Evolutionary conservation across 2,329 filamentous ascomycete species (phyloP), one percentile per base, ranked within the genome.

Genomic region (Sporothrix euskadiensis): DNA sequence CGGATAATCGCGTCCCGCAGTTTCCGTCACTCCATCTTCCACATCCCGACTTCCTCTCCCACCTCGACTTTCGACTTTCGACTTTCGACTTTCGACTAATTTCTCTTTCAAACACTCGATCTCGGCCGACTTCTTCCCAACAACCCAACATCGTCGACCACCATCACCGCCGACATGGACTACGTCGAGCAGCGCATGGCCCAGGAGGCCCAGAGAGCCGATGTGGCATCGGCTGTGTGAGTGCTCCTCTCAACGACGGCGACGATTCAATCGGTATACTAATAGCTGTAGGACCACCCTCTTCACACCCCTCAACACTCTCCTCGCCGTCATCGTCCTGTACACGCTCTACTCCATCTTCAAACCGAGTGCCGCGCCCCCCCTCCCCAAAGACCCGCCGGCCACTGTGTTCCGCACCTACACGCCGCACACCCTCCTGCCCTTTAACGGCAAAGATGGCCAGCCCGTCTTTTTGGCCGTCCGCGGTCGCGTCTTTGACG

Each of bases 401-500:
- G 85, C 90, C 71, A 83, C 85, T 77, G 88, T 92, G 78, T 92
- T 91, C 85, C 83, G 83, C 73, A 90, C 87, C 72, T 92, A 94
- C 84, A 95, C 91, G 16, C 93, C 93, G 32, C 90, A 84, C 57
- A 93, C 93, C 4, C 89, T 99, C n/a, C 88, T 94, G 41, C 92
- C 93, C 44, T 95, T 90, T 87, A 94, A 95, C 83, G 96, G 96
- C 80, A 84, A 86, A 72, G 87, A 92, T 79, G 87, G 87, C 78
- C 85, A 84, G 77, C 93, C 93, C 69, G 93, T 98, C 73, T 97
- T 93, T 83, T 88, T 99, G 68, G 92, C 94, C n/a, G 94, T 98
- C 22, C 92, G 94, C 57, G 94, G 96, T 71, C 90, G 90, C 69
- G 91, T 98, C 76, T 98, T 98, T 81, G 96, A 99, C 81, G 95